Conservation (phyloP, 345 rosid genomes). For the Moricandia arvensis region DNA sequence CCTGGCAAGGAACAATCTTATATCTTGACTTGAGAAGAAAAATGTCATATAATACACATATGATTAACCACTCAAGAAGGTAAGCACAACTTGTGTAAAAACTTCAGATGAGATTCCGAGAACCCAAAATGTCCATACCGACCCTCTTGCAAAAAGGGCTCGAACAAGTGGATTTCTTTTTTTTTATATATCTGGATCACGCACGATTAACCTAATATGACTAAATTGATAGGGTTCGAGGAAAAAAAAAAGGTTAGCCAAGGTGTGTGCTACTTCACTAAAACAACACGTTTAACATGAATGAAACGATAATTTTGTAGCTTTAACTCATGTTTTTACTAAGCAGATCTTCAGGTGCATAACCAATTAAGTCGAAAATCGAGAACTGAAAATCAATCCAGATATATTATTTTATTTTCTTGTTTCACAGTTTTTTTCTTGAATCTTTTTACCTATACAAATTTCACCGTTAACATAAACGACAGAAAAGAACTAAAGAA, state of each 20-base stretch:
- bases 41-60: background rate
- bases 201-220: no score
- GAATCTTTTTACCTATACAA: background rate
- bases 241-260: no score
- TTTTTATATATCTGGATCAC: no score
- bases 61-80: background rate
- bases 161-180: no score
- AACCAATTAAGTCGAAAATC: background rate
- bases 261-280: background rate
- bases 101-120: background rate
- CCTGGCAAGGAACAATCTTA: background rate
- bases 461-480: background rate
- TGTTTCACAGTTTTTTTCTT: background rate
- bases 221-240: no score
- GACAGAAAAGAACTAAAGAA: slow-evolving; percentile 13
- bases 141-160: no score
- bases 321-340: background rate
- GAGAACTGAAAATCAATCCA: background rate
- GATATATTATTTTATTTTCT: background rate
- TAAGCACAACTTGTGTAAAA: background rate
- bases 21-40: background rate
- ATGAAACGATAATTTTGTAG: background rate
- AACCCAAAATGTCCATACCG: no score
- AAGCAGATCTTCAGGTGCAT: background rate
- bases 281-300: background rate